Base-by-base conservation (phyloP, 2,329 filamentous ascomycete genomes). In the Diaporthe ampelina region DNA sequence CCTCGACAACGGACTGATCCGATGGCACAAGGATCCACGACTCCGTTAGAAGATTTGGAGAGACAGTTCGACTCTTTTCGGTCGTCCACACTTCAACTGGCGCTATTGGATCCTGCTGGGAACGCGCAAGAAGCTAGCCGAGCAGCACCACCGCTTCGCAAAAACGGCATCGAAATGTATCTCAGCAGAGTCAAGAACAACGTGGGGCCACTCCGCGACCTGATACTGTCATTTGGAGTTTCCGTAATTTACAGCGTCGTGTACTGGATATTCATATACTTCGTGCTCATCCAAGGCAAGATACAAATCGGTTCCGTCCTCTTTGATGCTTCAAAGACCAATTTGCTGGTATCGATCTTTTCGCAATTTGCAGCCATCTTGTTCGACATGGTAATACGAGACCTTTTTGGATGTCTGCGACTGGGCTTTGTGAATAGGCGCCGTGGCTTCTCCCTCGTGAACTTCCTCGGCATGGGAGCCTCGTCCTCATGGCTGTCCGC, bases 201-300 rank as follows among this genome's bases (percentile, higher is more conserved):
- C 26, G 24, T 63, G 24, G 40, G 8, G 24, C 59, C 59, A n/a
- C 59, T 63, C n/a, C 59, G 59, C 11, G 59, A 45, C 59, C 24
- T 63, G 10, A 19, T 63, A 21, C 26, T 63, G 17, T 63, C 59
- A n/a, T 63, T 63, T 19, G 59, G 59, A 48, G n/a, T 63, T 4
- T 65, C 61, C 17, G 26, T 50, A 26, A 9, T 65, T 6, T 65
- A 65, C 43, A 65, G 61, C 61, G 17, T 65, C 10, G 1, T 35
- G 43, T 65, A 65, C 26, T 65, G 61, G 61, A 35, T 65, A n/a
- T 65, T 48, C 11, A 65, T 65, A 26, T 65, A 65, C 11, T 65
- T 65, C 17, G 40, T 65, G 10, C 61, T 65, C 43, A 65, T 65
- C 17, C 61, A 43, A 35, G 61, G 40, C 43, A 9, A 65, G 19